Percentiles rank a stretch among this genome's conserved stretches.
These are phyloP conservation scores for Suillus americanus DNA, from an alignment of 768 basidiomycete genomes.

Conservation along the genomic window DNA sequence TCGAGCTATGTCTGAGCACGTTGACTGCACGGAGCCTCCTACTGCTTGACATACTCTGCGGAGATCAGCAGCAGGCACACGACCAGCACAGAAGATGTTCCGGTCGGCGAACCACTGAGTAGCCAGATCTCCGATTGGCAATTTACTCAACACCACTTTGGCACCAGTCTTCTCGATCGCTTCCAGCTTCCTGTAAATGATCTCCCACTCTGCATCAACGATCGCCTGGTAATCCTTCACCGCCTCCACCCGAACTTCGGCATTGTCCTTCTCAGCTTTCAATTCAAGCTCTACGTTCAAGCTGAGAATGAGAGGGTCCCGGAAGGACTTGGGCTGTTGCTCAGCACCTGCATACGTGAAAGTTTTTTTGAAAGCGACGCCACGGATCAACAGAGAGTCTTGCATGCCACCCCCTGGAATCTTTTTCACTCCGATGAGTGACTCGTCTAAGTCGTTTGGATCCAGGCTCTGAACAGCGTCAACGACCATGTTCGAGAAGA, in stretches of 20 bases:
- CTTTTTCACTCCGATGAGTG: slow-evolving; percentile 96
- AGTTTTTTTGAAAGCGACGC: slow-evolving; percentile 99
- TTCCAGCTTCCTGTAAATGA: slow-evolving; percentile 96
- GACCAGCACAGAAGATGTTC: slow-evolving; percentile 98
- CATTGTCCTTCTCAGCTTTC: slow-evolving; percentile 99
- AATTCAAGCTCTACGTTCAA: slow-evolving; percentile 97
- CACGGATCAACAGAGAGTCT: slow-evolving; percentile 85
- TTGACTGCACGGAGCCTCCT: slow-evolving; percentile 93
- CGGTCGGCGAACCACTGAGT: slow-evolving; percentile 99
- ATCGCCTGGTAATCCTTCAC: slow-evolving; percentile 99
- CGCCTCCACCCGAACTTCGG: slow-evolving; percentile 94
- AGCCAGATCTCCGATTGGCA: slow-evolving; percentile 97
- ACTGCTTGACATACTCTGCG: slow-evolving; percentile 94
- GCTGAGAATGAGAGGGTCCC: slow-evolving; percentile 85
- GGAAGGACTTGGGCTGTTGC: slow-evolving; percentile 95
- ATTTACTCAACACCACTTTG: slow-evolving; percentile 95
- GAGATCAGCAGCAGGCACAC: slow-evolving; percentile 87
- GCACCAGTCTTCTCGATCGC: slow-evolving; percentile 96
- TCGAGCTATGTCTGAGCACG: slow-evolving; percentile 86
- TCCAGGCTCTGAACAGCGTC: slow-evolving; percentile 93
- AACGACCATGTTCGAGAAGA: slow-evolving; percentile 99
- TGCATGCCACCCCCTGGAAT: slow-evolving; percentile 98
- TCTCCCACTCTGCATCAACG: slow-evolving; percentile 99
- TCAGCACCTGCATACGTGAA: slow-evolving; percentile 99
- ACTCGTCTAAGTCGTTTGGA: slow-evolving; percentile 89